Base-by-base conservation (phyloP, 768 basidiomycete species). In the Mycena rebaudengoi region DNA sequence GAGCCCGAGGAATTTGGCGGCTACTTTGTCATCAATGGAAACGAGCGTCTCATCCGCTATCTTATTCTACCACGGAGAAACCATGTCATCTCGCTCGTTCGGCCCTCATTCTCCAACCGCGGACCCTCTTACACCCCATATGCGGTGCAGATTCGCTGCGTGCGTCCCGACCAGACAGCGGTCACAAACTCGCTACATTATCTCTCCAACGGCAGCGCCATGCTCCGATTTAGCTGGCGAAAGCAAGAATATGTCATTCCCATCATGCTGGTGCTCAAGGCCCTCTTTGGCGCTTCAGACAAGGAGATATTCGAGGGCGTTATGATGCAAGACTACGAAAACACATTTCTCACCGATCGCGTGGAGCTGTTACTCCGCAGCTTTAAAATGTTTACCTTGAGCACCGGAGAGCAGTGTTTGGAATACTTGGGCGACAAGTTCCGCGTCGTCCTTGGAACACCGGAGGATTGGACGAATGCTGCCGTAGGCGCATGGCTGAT, bases 161-260 rank as follows among this genome's bases (percentile, higher is more conserved):
- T 95, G 14, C 89, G 98, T 23, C 87, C 88, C 0, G 98, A 99
- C 78, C 95, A 99, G 77, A 93, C 95, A 16, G 91, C 92, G 62
- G 86, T 89, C 50, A 99, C 98, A 44, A 99, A 99, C 78, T 94
- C 91, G 20, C 86, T 99, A n/a, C 98, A 99, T 75, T 99, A 99
- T 76, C 89, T 99, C 41, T 90, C 94, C 18, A 97, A 96, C 67
- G 98, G 98, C 44, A 96, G 89, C 69, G 94, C 96, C n/a, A 99
- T 96, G 85, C 78, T 99, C 18, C 90, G 98, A 20, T 99, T 99
- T 79, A 93, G 88, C 73, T 98, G 94, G 94, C 82, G 97, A 54
- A 99, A 99, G 78, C 93, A 97, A 74, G 98, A 99, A 85, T 99
- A 96, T 74, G 93, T 97, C 57, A 94, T 99, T 40, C 98, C 98